A percentile compares a stretch with the other conserved stretches of the same genome.
These are phyloP conservation scores for Hemerocallis citrina DNA, from an alignment of 106 monocot genomes.

Conservation along the genomic window DNA sequence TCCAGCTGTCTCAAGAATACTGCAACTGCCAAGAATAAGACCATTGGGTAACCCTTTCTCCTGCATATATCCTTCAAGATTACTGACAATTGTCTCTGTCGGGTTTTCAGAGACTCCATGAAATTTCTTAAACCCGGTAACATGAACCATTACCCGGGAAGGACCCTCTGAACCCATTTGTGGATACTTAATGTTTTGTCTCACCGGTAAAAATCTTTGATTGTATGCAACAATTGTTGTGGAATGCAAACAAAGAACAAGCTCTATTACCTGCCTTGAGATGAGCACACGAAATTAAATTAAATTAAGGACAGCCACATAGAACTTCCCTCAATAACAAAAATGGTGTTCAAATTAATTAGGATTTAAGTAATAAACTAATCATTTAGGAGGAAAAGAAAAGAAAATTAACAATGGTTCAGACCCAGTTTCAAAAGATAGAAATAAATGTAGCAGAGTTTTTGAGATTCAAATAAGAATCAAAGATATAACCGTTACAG, in stretches of 20 bases:
- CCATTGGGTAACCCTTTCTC: conserved; percentile 63
- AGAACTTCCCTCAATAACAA: too few relatives aligned
- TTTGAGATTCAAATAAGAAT: too few relatives aligned
- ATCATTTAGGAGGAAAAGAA: too few relatives aligned
- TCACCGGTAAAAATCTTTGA: not conserved
- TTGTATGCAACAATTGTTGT: not conserved
- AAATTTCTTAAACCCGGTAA: conserved; percentile 94
- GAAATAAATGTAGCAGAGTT: too few relatives aligned
- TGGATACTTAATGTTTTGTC: not conserved
- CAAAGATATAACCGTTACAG: too few relatives aligned
- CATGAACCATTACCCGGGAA: conserved; percentile 55
- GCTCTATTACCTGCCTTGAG: conserved; percentile 9
- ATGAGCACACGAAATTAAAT: conserved; percentile 1
- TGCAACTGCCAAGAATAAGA: conserved; percentile 60
- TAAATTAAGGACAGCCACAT: too few relatives aligned
- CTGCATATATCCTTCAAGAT: conserved; percentile 53
- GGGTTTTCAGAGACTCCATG: conserved; percentile 88
- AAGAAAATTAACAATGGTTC: too few relatives aligned
- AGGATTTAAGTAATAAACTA: too few relatives aligned
- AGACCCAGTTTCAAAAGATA: too few relatives aligned
- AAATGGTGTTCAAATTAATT: too few relatives aligned
- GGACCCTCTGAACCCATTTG: conserved; percentile 93
- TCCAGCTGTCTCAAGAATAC: conserved; percentile 83
- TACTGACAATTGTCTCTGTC: conserved; percentile 72
- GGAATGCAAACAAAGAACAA: not conserved